These are phyloP conservation scores for Seminavis robusta DNA, from an alignment of 108 stramenopile genomes.

Conservation along the genomic window DNA sequence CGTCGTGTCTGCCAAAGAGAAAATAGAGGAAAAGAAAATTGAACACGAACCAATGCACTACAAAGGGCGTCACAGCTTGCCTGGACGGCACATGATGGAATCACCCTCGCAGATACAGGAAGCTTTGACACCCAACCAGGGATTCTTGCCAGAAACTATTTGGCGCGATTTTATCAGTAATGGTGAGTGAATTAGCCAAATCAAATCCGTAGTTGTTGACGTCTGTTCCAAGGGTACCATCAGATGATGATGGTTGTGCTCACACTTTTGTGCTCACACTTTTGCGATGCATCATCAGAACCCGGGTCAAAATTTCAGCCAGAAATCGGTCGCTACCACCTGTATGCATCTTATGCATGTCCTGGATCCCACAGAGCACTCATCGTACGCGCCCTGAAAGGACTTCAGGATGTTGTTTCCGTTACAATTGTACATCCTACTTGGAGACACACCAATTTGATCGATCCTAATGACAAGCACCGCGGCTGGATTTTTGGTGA, in stretches of 20 bases:
- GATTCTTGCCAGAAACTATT: conserved; percentile 33
- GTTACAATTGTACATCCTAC: conserved; percentile 82
- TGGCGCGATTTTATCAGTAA: conserved; percentile 55
- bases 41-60: conserved; percentile 1
- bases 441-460: conserved; percentile 78
- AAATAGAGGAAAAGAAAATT: background rate
- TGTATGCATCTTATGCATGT: conserved; percentile 73
- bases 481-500: conserved; percentile 92
- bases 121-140: background rate
- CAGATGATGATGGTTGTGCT: background rate
- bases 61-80: too few species aligned
- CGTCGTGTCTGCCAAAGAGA: too few species aligned
- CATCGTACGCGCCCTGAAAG: conserved; percentile 83
- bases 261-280: conserved; percentile 13
- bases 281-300: conserved; percentile 54
- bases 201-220: too few species aligned
- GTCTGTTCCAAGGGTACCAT: background rate
- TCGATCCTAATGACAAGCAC: conserved; percentile 76
- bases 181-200: too few species aligned
- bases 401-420: conserved; percentile 86
- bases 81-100: too few species aligned
- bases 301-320: conserved; percentile 67
- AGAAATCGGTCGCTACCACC: conserved; percentile 70
- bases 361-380: conserved; percentile 83
- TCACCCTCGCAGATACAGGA: too few species aligned